Conservation (phyloP, 495 filamentous ascomycete species). For the Cetradonia linearis region DNA sequence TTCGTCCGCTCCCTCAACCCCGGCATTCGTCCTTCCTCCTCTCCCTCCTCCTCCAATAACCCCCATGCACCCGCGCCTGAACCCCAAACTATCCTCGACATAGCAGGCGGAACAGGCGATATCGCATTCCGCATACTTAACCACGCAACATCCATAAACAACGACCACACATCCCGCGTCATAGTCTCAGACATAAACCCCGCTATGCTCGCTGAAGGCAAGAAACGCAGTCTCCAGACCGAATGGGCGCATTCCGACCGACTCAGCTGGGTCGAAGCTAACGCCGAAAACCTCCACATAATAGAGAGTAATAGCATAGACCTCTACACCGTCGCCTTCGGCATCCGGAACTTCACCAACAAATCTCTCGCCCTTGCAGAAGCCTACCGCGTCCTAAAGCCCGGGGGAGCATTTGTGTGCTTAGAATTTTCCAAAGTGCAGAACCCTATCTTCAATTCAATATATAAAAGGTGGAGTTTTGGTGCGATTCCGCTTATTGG, state of each 20-base stretch:
- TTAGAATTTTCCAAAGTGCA: constrained; percentile 87
- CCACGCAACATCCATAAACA: constrained; percentile 73
- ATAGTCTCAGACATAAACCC: constrained; percentile 94
- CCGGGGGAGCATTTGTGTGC: constrained; percentile 92
- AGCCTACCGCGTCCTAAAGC: constrained; percentile 79
- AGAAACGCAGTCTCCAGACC: constrained; percentile 55
- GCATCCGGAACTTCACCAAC: constrained; percentile 91
- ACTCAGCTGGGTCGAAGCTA: constrained; percentile 75
- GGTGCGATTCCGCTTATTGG: constrained; percentile 88
- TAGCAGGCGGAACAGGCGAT: constrained; percentile 94
- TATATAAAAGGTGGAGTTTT: constrained; percentile 96
- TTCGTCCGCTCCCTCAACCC: constrained; percentile 91
- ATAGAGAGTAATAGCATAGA: constrained; percentile 61
- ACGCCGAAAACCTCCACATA: constrained; percentile 68
- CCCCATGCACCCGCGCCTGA: too few relatives aligned
- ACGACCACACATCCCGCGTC: constrained; percentile 65
- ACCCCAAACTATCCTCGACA: constrained; percentile 70
- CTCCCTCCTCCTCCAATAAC: not conserved
- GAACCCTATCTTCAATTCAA: constrained; percentile 60
- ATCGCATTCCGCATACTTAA: constrained; percentile 96
- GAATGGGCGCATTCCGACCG: constrained; percentile 48
- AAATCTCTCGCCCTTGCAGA: constrained; percentile 70
- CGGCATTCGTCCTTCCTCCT: constrained; percentile 40
- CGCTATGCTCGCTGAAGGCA: constrained; percentile 82
- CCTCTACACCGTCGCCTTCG: constrained; percentile 95